A percentile compares a stretch with the other conserved stretches of the same genome.
These are phyloP conservation scores for Fusarium fujikuroi DNA, from an alignment of 2,329 filamentous ascomycete genomes.

Conservation along the genomic window DNA sequence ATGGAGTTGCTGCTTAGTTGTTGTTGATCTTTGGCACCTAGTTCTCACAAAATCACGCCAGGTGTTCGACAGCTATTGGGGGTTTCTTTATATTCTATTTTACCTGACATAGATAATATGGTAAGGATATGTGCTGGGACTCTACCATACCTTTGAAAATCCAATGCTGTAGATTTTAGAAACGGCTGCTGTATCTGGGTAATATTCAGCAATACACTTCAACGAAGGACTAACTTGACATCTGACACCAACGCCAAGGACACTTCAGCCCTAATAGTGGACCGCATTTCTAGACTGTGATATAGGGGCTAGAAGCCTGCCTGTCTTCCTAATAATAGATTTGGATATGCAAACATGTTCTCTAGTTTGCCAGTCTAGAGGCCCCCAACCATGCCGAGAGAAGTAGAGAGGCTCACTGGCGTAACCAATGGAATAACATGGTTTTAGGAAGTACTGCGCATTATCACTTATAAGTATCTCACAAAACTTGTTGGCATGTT, in stretches of 20 bases:
- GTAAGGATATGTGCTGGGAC: fast-evolving
- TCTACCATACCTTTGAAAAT: fast-evolving
- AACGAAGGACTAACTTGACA: fast-evolving
- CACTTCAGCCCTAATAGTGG: background rate
- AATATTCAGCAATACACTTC: too few relatives aligned
- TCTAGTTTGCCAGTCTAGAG: background rate
- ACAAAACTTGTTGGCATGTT: too few relatives aligned
- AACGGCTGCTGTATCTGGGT: background rate
- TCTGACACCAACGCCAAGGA: background rate
- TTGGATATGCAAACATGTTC: background rate
- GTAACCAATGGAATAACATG: background rate
- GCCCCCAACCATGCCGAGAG: background rate
- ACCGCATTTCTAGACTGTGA: background rate
- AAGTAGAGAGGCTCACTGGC: background rate
- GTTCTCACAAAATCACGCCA: too few relatives aligned
- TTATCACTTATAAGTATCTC: too few relatives aligned
- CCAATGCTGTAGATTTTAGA: fast-evolving
- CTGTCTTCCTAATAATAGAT: background rate
- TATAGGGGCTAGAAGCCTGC: background rate
- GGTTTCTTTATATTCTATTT: fast-evolving
- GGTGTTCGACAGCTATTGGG: fast-evolving
- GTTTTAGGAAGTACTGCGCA: fast-evolving
- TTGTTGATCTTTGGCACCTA: background rate
- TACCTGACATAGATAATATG: fast-evolving
- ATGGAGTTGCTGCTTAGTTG: background rate